phyloP scores from a whole-genome alignment of 2,329 filamentous ascomycete genomes.

The Ophiostoma pallidulum region DNA sequence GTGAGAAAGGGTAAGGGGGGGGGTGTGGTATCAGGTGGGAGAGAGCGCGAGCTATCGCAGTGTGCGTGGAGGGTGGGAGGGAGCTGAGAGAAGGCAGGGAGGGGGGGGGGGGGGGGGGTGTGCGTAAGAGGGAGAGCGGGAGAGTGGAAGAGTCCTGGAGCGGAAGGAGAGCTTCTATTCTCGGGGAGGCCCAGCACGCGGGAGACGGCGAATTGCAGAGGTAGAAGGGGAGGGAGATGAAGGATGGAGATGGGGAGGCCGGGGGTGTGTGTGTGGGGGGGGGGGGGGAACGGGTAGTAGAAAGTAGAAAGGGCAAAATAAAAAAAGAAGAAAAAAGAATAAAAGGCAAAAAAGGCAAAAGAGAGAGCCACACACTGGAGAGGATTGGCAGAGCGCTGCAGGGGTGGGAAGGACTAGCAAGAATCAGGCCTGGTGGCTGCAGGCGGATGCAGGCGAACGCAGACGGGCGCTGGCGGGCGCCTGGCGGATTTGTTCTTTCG shows the following conservation, averaged over 20 bases:
- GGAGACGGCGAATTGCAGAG: constrained; percentile 16
- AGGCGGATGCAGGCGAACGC: neutral
- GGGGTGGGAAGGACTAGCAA: neutral
- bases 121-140: neutral
- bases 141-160: neutral
- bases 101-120: neutral
- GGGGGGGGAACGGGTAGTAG: neutral
- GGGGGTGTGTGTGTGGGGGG: neutral
- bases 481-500: constrained; percentile 2
- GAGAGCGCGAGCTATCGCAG: too few relatives aligned
- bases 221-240: constrained; percentile 8
- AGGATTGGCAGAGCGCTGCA: too few relatives aligned
- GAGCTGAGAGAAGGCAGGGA: neutral
- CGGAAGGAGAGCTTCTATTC: neutral
- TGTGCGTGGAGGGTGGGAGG: constrained; percentile 3
- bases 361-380: neutral
- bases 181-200: constrained; percentile 12
- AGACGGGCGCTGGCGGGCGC: too few relatives aligned
- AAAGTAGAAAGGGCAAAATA: neutral
- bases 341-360: neutral
- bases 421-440: neutral
- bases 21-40: constrained; percentile 13
- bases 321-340: neutral
- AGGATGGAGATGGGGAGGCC: neutral
- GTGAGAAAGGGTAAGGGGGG: constrained; percentile 1